These are phyloP conservation scores for Lycium ferocissimum DNA, from an alignment of 257 asterid species.

Conservation along the genomic window DNA sequence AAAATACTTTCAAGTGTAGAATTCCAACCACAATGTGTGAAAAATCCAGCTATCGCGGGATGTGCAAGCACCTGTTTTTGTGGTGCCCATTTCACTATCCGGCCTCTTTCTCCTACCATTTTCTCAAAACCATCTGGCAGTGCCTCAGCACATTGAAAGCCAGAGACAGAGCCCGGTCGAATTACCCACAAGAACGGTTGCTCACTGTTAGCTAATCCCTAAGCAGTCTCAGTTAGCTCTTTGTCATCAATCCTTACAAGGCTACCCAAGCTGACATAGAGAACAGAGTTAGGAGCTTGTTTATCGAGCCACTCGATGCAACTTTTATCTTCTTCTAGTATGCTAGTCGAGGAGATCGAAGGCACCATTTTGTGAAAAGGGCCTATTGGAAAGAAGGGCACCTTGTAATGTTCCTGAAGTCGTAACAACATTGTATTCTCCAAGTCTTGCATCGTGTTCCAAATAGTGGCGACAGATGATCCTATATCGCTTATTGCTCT, in stretches of 20 bases:
- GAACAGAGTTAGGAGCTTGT: conserved; percentile 47
- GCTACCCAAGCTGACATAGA: conserved; percentile 57
- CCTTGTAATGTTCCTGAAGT: conserved; percentile 42
- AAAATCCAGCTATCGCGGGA: conserved; percentile 49
- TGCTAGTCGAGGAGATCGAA: conserved; percentile 39
- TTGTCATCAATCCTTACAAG: conserved; percentile 36
- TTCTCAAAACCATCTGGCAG: conserved; percentile 23
- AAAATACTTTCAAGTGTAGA: conserved; percentile 51
- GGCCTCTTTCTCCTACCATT: conserved; percentile 37
- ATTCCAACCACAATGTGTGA: conserved; percentile 63
- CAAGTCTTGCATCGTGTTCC: conserved; percentile 48
- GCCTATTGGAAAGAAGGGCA: conserved; percentile 62
- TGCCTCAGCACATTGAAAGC: not conserved
- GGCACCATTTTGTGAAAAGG: conserved; percentile 58
- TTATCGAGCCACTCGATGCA: conserved; percentile 55
- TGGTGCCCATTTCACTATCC: conserved; percentile 56
- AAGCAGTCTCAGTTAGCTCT: conserved; percentile 41
- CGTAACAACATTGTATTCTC: conserved; percentile 36
- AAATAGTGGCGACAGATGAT: conserved; percentile 51
- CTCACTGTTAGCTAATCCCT: conserved; percentile 53
- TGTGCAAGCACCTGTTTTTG: conserved; percentile 53
- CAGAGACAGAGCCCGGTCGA: conserved; percentile 37
- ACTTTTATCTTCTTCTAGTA: conserved; percentile 39
- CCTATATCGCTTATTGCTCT: conserved; percentile 34
- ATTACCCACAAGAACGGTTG: conserved; percentile 57